Conservation (phyloP, 2,329 filamentous ascomycete genomes). For the Beauveria asiatica region DNA sequence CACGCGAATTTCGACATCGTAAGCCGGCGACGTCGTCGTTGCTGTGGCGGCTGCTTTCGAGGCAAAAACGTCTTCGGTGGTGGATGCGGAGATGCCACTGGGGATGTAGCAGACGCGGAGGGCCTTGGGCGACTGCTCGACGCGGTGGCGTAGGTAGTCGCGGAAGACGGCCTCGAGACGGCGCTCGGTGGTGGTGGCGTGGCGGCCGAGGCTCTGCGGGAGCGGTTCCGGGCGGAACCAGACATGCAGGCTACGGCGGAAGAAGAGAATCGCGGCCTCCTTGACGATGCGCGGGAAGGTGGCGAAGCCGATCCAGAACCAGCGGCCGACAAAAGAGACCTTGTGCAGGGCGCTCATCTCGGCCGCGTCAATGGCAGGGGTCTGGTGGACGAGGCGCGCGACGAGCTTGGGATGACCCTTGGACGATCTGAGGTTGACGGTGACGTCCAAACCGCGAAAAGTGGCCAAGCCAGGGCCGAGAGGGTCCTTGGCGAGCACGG, state of each 20-base stretch:
- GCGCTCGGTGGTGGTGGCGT: constrained; percentile 41
- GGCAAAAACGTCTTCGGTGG: background rate
- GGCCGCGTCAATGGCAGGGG: constrained; percentile 39
- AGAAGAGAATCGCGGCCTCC: constrained; percentile 51
- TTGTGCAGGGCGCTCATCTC: constrained; percentile 35
- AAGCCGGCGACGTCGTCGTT: background rate
- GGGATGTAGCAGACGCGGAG: constrained; percentile 47
- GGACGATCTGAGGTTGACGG: constrained; percentile 52
- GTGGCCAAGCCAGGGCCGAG: constrained; percentile 30
- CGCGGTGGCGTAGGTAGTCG: constrained; percentile 38
- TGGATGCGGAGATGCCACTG: constrained; percentile 30
- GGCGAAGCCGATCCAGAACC: constrained; percentile 60
- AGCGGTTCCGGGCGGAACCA: constrained; percentile 58
- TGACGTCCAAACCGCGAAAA: constrained; percentile 43
- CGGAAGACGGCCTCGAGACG: constrained; percentile 39
- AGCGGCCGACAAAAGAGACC: constrained; percentile 39
- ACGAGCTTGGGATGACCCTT: constrained; percentile 53
- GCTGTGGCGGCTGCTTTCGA: background rate
- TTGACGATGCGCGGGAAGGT: constrained; percentile 58
- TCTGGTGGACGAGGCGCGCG: constrained; percentile 49
- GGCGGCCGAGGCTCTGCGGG: constrained; percentile 44
- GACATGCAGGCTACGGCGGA: constrained; percentile 48
- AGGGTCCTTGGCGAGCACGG: constrained; percentile 38
- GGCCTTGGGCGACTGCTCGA: constrained; percentile 34
- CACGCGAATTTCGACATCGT: constrained; percentile 43